Base-by-base conservation (phyloP, 352 stramenopile genomes). In the Phytophthora cactorum region DNA sequence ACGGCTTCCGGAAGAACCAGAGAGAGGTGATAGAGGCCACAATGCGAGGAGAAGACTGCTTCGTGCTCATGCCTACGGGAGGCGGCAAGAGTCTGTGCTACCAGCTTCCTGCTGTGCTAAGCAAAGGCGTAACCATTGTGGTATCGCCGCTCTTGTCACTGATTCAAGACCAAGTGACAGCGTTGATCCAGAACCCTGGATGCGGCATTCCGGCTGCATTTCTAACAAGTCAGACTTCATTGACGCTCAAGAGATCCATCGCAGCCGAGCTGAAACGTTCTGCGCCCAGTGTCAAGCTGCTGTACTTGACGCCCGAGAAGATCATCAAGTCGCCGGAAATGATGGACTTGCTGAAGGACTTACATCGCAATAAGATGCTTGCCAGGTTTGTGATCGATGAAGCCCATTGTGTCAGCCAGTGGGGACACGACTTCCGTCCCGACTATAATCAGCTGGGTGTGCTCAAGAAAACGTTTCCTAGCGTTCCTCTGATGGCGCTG, bases 231-330 rank as follows among this genome's bases (percentile, higher is more conserved):
- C 84, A 92, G 53, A 95, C 84, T 14, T 68, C 66, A 28, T 66
- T 91, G 34, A 89, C 75, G 4, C 64, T 91, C 15, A 87, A 88
- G 22, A 79, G 81, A 7, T 78, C 78, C 3, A 93, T 96, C 54
- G 80, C 68, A 4, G 70, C 89, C 27, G 91, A 98, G 56, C 88
- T 98, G 55, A 87, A 86, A 53, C 89, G 97, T 59, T 59, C 67
- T 5, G 49, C 59, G 15, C 80, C 84, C 15, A 89, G 78, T 43
- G 52, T 98, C 28, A 94, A 93, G 44, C 74, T 99, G 65, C 82
- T 98, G 17, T 97, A 98, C 72, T 85, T 98, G 8, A 99, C 97
- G n/a, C 96, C 97, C 0, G 97, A 99, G 75, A 98, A 98, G 78
- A 84, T 98, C 27, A 71, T 75, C 44, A 91, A 89, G 64, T 92